These are phyloP conservation scores for Botryococcus braunii DNA, from an alignment of 163 green algal genomes.

Conservation along the genomic window DNA sequence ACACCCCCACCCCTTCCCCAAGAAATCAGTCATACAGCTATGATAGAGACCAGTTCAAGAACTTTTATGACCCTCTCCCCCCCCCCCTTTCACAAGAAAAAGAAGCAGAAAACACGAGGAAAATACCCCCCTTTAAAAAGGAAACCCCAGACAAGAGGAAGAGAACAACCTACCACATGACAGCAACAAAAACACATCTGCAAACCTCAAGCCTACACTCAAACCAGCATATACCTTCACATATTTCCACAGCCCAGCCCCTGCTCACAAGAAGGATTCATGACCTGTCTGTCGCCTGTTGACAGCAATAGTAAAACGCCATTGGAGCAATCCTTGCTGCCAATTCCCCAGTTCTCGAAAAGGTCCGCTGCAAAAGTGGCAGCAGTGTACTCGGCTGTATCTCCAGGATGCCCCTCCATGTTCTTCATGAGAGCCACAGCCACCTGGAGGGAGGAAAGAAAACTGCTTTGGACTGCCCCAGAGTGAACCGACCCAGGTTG, in stretches of 20 bases:
- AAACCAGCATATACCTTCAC: background rate
- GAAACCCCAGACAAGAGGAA: too few species aligned
- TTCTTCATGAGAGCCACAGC: conserved; percentile 51
- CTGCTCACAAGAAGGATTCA: background rate
- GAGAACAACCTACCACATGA: background rate
- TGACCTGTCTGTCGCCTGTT: conserved; percentile 43
- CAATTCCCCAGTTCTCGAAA: conserved; percentile 52
- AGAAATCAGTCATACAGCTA: too few species aligned
- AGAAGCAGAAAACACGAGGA: too few species aligned
- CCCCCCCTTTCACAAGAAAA: too few species aligned
- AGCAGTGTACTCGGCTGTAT: conserved; percentile 17
- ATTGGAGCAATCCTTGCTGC: conserved; percentile 42
- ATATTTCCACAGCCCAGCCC: background rate
- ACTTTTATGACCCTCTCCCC: too few species aligned
- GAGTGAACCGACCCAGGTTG: too few species aligned
- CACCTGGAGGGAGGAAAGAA: conserved; percentile 32
- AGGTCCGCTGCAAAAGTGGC: conserved; percentile 42
- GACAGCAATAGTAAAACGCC: conserved; percentile 54
- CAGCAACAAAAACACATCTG: background rate
- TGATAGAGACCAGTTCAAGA: too few species aligned
- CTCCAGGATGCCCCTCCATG: conserved; percentile 18
- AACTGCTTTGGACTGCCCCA: too few species aligned
- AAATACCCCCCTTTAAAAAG: too few species aligned
- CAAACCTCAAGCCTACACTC: background rate
- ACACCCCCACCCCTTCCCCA: too few species aligned